phyloP scores from a whole-genome alignment of 78 protist species.

The Dictyostelium purpureum region DNA sequence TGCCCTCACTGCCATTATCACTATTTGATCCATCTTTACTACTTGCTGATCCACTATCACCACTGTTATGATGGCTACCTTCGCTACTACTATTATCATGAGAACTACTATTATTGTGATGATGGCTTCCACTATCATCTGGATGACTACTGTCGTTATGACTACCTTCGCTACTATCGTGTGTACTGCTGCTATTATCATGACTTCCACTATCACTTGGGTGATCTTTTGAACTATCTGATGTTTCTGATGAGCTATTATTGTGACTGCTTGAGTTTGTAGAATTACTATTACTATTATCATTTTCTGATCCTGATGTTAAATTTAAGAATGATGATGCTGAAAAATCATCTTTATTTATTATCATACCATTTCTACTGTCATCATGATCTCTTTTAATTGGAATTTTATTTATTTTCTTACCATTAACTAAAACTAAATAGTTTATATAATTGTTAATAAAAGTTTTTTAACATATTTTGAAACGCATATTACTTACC shows the following conservation, averaged over 20 bases:
- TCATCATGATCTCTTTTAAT: neutral
- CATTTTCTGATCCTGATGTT: neutral
- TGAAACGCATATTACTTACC: neutral
- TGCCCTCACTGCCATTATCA: neutral
- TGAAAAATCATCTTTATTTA: neutral
- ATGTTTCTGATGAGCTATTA: neutral
- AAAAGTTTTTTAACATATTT: neutral
- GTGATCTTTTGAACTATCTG: neutral
- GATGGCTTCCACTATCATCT: no score
- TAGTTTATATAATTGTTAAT: neutral
- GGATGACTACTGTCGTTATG: neutral
- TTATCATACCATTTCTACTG: neutral
- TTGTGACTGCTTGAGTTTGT: neutral
- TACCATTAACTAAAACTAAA: neutral
- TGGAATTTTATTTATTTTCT: neutral
- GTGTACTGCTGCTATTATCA: neutral
- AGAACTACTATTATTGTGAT: neutral
- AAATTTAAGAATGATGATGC: neutral
- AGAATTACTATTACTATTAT: slow-evolving; percentile 11
- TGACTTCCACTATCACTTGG: no score
- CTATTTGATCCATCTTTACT: neutral
- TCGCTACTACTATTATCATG: neutral
- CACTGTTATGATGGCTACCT: neutral
- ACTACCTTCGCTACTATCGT: neutral
- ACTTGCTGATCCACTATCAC: neutral